phyloP scores from a whole-genome alignment of 331 rosid species.

The Dryas integrifolia region DNA sequence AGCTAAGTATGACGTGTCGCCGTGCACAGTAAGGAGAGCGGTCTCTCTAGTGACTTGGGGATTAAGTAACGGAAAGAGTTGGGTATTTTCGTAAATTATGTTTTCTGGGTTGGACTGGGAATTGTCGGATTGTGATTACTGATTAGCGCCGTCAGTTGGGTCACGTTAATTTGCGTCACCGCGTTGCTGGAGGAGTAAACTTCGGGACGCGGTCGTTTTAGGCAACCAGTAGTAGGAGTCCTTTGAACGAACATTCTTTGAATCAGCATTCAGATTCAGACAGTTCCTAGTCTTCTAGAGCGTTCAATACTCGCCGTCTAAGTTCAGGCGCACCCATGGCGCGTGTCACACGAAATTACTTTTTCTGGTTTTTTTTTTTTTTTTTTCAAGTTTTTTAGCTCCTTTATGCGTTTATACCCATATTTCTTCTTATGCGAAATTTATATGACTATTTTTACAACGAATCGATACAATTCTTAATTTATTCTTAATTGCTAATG shows the following conservation, averaged over 20 bases:
- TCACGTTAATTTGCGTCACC: slow-evolving; percentile 1
- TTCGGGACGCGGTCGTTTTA: not conserved
- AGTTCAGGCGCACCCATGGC: not conserved
- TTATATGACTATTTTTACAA: too few relatives aligned
- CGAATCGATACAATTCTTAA: too few relatives aligned
- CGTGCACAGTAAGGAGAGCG: not conserved
- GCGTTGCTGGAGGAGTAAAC: not conserved
- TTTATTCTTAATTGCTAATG: too few relatives aligned
- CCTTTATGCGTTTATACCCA: too few relatives aligned
- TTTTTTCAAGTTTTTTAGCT: too few relatives aligned
- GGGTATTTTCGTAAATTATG: not conserved
- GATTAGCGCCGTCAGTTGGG: not conserved
- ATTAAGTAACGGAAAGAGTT: not conserved
- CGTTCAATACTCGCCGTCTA: not conserved
- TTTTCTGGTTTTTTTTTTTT: not conserved
- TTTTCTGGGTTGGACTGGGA: not conserved
- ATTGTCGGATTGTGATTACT: not conserved
- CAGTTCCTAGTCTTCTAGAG: not conserved
- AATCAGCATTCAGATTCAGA: not conserved
- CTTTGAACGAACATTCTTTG: not conserved
- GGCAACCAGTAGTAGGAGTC: not conserved
- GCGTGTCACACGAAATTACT: not conserved
- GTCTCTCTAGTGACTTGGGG: not conserved
- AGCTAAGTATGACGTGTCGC: not conserved
- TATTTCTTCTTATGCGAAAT: too few relatives aligned